Conservation (phyloP, 805 yeast species). For the Yarrowia hollandica region DNA sequence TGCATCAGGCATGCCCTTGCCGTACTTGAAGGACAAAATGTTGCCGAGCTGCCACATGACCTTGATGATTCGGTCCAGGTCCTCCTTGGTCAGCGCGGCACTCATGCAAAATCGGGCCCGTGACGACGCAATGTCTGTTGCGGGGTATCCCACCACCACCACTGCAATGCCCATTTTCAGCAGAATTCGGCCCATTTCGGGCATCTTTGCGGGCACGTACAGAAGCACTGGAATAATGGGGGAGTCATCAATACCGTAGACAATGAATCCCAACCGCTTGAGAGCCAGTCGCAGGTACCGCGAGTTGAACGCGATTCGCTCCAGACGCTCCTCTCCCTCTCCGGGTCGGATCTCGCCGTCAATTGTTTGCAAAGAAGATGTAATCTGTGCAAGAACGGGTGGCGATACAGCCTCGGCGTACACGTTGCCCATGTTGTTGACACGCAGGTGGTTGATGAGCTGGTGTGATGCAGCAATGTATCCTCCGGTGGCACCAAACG, state of each 20-base stretch:
- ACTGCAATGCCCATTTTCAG: conserved; percentile 81
- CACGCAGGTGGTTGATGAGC: conserved; percentile 71
- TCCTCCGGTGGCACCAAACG: conserved; percentile 99
- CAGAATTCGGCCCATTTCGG: conserved; percentile 82
- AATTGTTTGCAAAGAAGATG: conserved; percentile 74
- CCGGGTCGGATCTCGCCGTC: conserved; percentile 84
- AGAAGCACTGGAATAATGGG: conserved; percentile 90
- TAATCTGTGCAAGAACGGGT: conserved; percentile 85
- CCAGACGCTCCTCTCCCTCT: conserved; percentile 87
- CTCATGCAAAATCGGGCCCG: conserved; percentile 93
- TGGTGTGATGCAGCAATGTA: conserved; percentile 77
- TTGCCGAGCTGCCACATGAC: conserved; percentile 80
- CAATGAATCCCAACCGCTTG: conserved; percentile 89
- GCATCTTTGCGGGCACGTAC: conserved; percentile 92
- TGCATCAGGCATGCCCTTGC: conserved; percentile 23
- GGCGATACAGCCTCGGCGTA: conserved; percentile 90
- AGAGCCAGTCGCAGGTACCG: conserved; percentile 88
- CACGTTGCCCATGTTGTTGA: conserved; percentile 67
- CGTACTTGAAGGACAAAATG: conserved; percentile 59
- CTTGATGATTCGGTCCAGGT: conserved; percentile 75
- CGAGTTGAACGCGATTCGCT: conserved; percentile 93
- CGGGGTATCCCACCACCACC: conserved; percentile 97
- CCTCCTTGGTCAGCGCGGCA: conserved; percentile 89
- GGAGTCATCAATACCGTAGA: conserved; percentile 92
- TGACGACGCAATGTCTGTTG: conserved; percentile 86